Conservation (phyloP, 768 basidiomycete genomes). For the Termitomyces heimii region DNA sequence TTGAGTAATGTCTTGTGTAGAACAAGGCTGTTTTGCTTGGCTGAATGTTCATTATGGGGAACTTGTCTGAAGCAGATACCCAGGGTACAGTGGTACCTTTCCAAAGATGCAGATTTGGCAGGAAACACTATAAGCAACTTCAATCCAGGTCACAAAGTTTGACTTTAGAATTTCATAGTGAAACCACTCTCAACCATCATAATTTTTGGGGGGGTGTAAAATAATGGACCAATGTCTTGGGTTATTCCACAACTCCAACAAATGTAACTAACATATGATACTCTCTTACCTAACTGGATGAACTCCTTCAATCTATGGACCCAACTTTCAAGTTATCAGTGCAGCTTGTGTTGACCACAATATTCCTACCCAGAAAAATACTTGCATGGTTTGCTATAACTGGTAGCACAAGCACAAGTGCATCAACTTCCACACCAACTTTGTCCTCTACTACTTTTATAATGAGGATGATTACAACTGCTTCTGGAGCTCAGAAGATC, state of each 20-base stretch:
- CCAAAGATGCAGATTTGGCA: constrained; percentile 52
- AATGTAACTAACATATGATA: constrained; percentile 31
- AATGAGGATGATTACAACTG: constrained; percentile 13
- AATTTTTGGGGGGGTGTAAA: constrained; percentile 48
- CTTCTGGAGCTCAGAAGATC: constrained; percentile 12
- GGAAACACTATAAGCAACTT: constrained; percentile 31
- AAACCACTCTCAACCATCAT: constrained; percentile 41
- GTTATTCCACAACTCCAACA: constrained; percentile 33
- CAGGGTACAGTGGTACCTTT: constrained; percentile 43
- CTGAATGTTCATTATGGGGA: constrained; percentile 26
- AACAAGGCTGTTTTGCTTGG: not conserved
- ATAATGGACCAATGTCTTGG: constrained; percentile 53
- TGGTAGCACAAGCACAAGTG: constrained; percentile 9
- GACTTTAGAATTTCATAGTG: constrained; percentile 20
- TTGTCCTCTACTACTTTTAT: constrained; percentile 11
- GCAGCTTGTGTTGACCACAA: constrained; percentile 47
- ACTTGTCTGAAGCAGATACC: constrained; percentile 38
- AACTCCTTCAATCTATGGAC: constrained; percentile 42
- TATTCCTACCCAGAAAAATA: constrained; percentile 40
- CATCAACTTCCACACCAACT: constrained; percentile 13
- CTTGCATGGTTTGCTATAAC: constrained; percentile 44
- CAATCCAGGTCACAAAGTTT: not conserved
- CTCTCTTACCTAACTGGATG: constrained; percentile 43
- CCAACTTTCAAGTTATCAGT: constrained; percentile 41
- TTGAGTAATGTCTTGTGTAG: constrained; percentile 28